A percentile compares a stretch with the other conserved stretches of the same genome.
Conservation (phyloP, 1,284 basidiomycete genomes). For the Ceratobasidium sp. region DNA sequence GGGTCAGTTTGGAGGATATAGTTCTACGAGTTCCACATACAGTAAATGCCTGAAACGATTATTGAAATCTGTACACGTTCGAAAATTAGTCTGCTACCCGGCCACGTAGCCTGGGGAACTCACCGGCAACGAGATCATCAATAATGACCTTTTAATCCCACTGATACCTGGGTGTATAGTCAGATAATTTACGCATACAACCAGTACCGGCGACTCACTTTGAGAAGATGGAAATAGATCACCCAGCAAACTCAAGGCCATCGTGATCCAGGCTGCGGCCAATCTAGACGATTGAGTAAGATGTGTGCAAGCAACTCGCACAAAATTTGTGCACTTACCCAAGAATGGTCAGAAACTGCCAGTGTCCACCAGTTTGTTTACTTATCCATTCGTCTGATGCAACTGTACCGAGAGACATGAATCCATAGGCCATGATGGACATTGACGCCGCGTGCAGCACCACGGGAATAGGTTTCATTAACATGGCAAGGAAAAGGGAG, state of each 20-base stretch:
- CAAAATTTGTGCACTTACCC: conserved; percentile 57
- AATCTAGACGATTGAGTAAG: conserved; percentile 51
- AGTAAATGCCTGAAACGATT: conserved; percentile 74
- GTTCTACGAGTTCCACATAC: too few relatives aligned
- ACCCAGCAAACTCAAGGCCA: conserved; percentile 56
- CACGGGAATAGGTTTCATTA: conserved; percentile 24
- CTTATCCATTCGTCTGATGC: conserved; percentile 45
- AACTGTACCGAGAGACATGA: conserved; percentile 46
- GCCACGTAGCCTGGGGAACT: conserved; percentile 7
- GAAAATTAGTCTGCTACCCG: conserved; percentile 22
- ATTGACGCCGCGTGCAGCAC: conserved; percentile 48
- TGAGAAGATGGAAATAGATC: conserved; percentile 60
- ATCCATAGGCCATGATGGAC: conserved; percentile 50
- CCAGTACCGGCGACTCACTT: conserved; percentile 50
- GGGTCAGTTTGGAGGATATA: too few relatives aligned
- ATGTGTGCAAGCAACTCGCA: conserved; percentile 1
- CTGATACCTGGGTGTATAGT: conserved; percentile 52
- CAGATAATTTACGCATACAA: not conserved
- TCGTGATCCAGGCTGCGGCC: conserved; percentile 59
- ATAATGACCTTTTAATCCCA: conserved; percentile 59
- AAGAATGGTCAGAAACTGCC: conserved; percentile 76
- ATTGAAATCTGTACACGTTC: conserved; percentile 61
- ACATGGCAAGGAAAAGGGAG: not conserved
- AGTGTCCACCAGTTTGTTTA: conserved; percentile 60
- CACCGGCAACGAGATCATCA: conserved; percentile 70